Percentiles rank a stretch among this genome's conserved stretches.
phyloP scores from a whole-genome alignment of 1,284 basidiomycete genomes.

The Tilletia caries region DNA sequence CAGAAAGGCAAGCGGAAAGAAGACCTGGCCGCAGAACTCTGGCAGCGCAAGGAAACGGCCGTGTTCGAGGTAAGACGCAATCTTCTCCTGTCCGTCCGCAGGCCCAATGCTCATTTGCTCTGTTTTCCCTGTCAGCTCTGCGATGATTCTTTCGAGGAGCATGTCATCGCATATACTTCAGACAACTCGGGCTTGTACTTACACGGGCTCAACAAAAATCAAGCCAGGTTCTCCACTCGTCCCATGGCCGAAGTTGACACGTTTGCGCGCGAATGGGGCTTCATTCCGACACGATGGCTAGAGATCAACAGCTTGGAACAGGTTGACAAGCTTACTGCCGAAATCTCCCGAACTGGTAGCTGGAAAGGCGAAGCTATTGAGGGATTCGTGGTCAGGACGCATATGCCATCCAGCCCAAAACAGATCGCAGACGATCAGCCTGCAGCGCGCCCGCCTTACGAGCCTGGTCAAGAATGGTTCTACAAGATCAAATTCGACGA shows the following conservation, averaged over 20 bases:
- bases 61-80: slow-evolving; percentile 69
- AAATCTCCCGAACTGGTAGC: slow-evolving; percentile 65
- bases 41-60: slow-evolving; percentile 81
- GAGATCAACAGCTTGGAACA: slow-evolving; percentile 65
- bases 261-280: slow-evolving; percentile 86
- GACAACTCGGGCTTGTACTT: slow-evolving; percentile 87
- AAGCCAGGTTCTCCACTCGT: slow-evolving; percentile 68
- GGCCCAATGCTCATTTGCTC: no score
- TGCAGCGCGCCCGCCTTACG: slow-evolving; percentile 40
- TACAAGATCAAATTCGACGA: slow-evolving; percentile 99
- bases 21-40: slow-evolving; percentile 72
- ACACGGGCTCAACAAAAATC: slow-evolving; percentile 73
- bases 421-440: slow-evolving; percentile 49
- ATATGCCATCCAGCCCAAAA: slow-evolving; percentile 28
- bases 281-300: slow-evolving; percentile 73
- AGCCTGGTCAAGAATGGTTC: slow-evolving; percentile 81
- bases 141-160: slow-evolving; percentile 96
- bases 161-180: slow-evolving; percentile 78
- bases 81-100: background rate
- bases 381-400: slow-evolving; percentile 80
- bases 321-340: slow-evolving; percentile 71
- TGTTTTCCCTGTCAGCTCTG: slow-evolving; percentile 67
- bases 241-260: slow-evolving; percentile 61
- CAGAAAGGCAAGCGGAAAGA: slow-evolving; percentile 67
- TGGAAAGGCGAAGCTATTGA: slow-evolving; percentile 87